phyloP scores from a whole-genome alignment of 1,284 basidiomycete species.

The Limonomyces culmigenus region DNA sequence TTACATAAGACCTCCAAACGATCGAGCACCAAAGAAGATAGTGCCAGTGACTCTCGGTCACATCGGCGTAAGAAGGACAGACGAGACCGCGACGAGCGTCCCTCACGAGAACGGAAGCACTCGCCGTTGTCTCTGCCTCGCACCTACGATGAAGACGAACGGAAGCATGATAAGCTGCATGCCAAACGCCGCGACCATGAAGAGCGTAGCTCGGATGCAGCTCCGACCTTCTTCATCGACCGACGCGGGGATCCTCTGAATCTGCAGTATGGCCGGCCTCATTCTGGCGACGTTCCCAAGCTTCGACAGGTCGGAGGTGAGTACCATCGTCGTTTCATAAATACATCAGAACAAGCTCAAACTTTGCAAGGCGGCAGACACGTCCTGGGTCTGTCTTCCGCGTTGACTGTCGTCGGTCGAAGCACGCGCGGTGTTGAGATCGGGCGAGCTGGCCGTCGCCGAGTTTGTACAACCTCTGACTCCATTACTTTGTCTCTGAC shows the following conservation, averaged over 20 bases:
- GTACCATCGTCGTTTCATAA: conserved; percentile 10
- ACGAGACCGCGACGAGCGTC: no score
- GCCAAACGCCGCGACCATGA: no score
- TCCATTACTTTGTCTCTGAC: background rate
- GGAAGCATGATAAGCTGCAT: no score
- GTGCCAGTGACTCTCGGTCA: no score
- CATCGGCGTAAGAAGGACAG: no score
- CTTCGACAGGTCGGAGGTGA: conserved; percentile 43
- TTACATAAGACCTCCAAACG: no score
- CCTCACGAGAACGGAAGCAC: no score
- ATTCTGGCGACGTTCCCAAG: conserved; percentile 49
- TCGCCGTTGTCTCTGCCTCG: no score
- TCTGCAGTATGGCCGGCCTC: conserved; percentile 49
- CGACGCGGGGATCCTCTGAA: conserved; percentile 53
- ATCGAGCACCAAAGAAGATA: no score
- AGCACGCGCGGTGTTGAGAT: conserved; percentile 44
- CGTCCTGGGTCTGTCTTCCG: conserved; percentile 38
- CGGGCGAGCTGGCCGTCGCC: conserved; percentile 26
- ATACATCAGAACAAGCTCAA: conserved; percentile 24
- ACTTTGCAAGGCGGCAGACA: conserved; percentile 43
- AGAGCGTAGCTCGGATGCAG: no score
- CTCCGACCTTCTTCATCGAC: conserved; percentile 41
- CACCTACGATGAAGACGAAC: no score
- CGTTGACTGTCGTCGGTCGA: conserved; percentile 29
- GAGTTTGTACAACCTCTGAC: conserved; percentile 18